A percentile compares a stretch with the other conserved stretches of the same genome.
These are phyloP conservation scores for Lepraria neglecta DNA, from an alignment of 495 filamentous ascomycete genomes.

Conservation along the genomic window DNA sequence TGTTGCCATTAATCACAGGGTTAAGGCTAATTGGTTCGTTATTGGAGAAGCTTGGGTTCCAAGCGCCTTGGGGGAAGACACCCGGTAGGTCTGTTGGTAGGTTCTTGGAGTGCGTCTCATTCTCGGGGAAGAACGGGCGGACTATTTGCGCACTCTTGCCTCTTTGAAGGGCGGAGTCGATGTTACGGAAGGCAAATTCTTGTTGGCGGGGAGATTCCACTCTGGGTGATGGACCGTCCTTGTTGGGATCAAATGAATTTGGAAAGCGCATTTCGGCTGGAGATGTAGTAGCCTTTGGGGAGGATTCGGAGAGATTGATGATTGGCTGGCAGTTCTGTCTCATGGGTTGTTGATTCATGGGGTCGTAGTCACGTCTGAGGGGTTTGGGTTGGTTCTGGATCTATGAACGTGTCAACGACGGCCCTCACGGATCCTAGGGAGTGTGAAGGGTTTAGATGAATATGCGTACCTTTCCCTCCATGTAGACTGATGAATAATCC, in stretches of 20 bases:
- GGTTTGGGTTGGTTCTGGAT: background rate
- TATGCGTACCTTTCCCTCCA: slow-evolving; percentile 16
- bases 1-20: slow-evolving; percentile 2
- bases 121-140: slow-evolving; percentile 18
- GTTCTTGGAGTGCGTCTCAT: background rate
- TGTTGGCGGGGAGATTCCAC: slow-evolving; percentile 11
- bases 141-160: background rate
- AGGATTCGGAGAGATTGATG: slow-evolving; percentile 11
- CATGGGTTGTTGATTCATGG: background rate
- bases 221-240: background rate
- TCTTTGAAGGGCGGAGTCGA: background rate
- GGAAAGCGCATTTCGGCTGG: background rate
- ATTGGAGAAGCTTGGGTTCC: slow-evolving; percentile 1
- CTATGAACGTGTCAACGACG: background rate
- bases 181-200: slow-evolving; percentile 16
- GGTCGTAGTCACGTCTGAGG: background rate
- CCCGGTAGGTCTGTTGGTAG: background rate
- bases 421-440: background rate
- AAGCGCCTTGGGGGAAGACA: background rate
- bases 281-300: slow-evolving; percentile 1
- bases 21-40: slow-evolving; percentile 6
- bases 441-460: background rate
- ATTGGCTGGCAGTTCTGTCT: background rate
- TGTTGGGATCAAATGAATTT: background rate
- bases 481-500: slow-evolving; percentile 17